Base-by-base conservation (phyloP, 108 stramenopile genomes). In the Craspedostauros australis region DNA sequence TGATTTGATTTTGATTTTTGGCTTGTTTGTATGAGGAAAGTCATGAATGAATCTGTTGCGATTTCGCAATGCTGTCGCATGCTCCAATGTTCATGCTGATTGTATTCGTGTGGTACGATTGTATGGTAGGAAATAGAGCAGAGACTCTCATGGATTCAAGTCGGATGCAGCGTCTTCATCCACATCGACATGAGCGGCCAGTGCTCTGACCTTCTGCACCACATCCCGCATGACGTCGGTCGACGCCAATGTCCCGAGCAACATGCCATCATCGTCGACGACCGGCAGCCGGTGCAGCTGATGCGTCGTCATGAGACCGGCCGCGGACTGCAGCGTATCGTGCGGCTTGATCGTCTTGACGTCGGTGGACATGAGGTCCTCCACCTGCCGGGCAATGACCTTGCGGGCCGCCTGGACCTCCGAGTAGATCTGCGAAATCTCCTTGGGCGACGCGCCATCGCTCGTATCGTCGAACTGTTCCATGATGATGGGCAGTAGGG, bases 221-320 rank as follows among this genome's bases (percentile, higher is more conserved):
- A 70, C 42, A 55, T 70, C 51, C 37, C 32, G 49, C 68, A 70
- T 70, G 11, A 70, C 68, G 51, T 70, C 68, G 0, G 61, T 43
- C 12, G 62, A 41, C 5, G 68, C 36, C 8, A 70, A 33, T 19
- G 58, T 58, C 1, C 68, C 68, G 20, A 70, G 37, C 41, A 70
- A 31, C 9, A 43, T 32, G 18, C 61, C 61, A 28, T 57, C 32
- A 28, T 67, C 66, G 38, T 62, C 56, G 0, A 68, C 60, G 4
- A 68, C 58, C 29, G 54, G 56, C 12, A 68, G 36, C 12, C 60
- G 31, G 48, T 68, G 67, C 12, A 28, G 27, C 25, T 34, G 37
- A 11, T 61, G 25, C 52, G 23, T 22, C 2, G 23, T 55, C 52
- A 68, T 52, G 15, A 62, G 26, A 20, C 33, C 67, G 15, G 67